Evolutionary conservation across 2,329 filamentous ascomycete species (phyloP).

Genomic region (Reticulascus tulasneorum): DNA sequence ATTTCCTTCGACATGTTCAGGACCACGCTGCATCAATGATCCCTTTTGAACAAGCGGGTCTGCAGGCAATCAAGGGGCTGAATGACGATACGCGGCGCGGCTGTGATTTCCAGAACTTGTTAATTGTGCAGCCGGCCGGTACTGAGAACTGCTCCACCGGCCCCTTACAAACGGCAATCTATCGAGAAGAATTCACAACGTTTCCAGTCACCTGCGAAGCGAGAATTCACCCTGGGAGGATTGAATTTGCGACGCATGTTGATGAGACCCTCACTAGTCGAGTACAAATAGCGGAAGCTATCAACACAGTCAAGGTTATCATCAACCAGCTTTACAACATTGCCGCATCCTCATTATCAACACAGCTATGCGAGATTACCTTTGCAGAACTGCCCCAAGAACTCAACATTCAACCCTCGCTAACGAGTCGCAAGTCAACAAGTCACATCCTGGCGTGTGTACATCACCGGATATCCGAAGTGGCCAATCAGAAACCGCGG

Average conservation of each 20-base stretch:
- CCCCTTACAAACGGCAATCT: conserved; percentile 5
- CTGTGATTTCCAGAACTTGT: conserved; percentile 22
- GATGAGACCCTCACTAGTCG: conserved; percentile 8
- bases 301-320: conserved; percentile 5
- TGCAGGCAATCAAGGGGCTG: conserved; percentile 14
- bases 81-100: conserved; percentile 8
- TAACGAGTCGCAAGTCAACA: too few species aligned
- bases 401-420: neutral
- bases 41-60: conserved; percentile 19
- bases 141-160: conserved; percentile 3
- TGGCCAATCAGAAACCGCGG: too few species aligned
- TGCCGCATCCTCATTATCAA: too few species aligned
- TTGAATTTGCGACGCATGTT: conserved; percentile 9
- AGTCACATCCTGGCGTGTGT: neutral
- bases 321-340: conserved; percentile 5
- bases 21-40: conserved; percentile 15
- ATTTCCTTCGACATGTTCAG: conserved; percentile 12
- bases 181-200: conserved; percentile 9
- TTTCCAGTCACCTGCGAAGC: conserved; percentile 9
- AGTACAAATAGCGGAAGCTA: conserved; percentile 1
- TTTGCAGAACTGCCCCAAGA: neutral
- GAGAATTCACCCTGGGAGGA: conserved; percentile 2
- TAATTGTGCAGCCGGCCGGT: conserved; percentile 24
- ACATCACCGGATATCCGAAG: conserved; percentile 1
- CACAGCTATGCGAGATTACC: neutral